Evolutionary conservation across 805 yeast species (phyloP).

Genomic region (Candida ascalaphidarum): DNA sequence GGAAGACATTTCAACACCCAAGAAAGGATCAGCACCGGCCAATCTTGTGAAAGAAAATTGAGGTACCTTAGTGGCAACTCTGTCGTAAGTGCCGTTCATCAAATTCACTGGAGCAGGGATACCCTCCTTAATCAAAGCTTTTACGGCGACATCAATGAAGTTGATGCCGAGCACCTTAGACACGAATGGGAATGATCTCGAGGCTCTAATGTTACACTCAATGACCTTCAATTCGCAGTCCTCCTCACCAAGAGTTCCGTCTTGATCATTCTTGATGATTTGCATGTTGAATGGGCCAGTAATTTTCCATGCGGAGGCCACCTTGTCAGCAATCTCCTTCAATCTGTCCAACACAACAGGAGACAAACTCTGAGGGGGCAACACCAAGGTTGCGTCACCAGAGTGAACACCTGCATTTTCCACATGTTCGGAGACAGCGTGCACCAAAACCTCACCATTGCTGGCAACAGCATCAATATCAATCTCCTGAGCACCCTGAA

Average conservation of each 20-base stretch:
- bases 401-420: constrained; percentile 99
- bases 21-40: constrained; percentile 98
- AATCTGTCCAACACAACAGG: constrained; percentile 61
- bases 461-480: constrained; percentile 96
- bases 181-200: constrained; percentile 98
- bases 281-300: constrained; percentile 99
- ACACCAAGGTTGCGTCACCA: constrained; percentile 93
- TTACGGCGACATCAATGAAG: constrained; percentile 91
- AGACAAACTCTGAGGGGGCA: constrained; percentile 82
- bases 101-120: constrained; percentile 76
- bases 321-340: constrained; percentile 85
- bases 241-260: constrained; percentile 47
- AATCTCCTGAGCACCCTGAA: constrained; percentile 92
- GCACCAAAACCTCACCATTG: constrained; percentile 82
- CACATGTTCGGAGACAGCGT: constrained; percentile 95
- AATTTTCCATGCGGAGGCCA: constrained; percentile 88
- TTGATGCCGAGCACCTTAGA: constrained; percentile 93
- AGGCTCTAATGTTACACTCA: constrained; percentile 97
- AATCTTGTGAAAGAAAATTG: constrained; percentile 97
- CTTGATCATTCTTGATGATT: constrained; percentile 70
- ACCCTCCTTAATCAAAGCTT: constrained; percentile 67
- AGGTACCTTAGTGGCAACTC: constrained; percentile 96
- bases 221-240: constrained; percentile 76
- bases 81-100: constrained; percentile 66
- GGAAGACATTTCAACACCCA: constrained; percentile 99